Evolutionary conservation across 306 rosid genomes (phyloP), one percentile per base, ranked within the genome.

Genomic region (Inga leiocalycina): DNA sequence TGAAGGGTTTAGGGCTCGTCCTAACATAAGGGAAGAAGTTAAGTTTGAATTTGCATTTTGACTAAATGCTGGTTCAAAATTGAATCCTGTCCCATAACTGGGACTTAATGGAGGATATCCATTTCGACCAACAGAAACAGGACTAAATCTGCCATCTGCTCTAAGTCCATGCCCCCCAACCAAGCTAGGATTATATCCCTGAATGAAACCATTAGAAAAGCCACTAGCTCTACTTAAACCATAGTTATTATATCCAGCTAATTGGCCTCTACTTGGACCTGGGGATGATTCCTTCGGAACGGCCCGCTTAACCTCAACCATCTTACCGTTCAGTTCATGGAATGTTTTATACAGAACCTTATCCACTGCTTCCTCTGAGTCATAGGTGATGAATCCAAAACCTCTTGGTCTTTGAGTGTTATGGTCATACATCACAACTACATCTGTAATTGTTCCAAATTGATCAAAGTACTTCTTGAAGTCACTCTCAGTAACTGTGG

Each of bases 231-330:
- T 89, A 80, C 68, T 82, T 48, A 49, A 84, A 84, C 87, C 87
- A 81, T 76, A 82, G 83, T 80, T 80, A 82, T 80, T 80, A 82
- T 59, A 80, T 68, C 92, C 90, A 84, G 87, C 84, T 81, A 86
- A 71, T 72, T 89, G 92, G 59, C 87, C 88, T 85, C 92, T 85
- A 46, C 69, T 84, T 82, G 92, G 85, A 75, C 87, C 30, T 20
- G 88, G 87, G 51, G 89, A 86, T 82, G 72, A 69, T 77, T 89
- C 92, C 85, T 89, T 89, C 6, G 92, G 92, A 75, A 89, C 88
- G 37, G 92, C 92, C 79, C 92, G 85, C 86, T 89, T 89, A 74
- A 89, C 92, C 86, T 89, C 92, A 52, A 89, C 92, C 92, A 89
- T 62, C 80, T 89, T 89, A 74, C 92, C 88, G 62, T 86, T 84